Conservation (phyloP, 768 basidiomycete species). For the Calocybe cyanea region DNA sequence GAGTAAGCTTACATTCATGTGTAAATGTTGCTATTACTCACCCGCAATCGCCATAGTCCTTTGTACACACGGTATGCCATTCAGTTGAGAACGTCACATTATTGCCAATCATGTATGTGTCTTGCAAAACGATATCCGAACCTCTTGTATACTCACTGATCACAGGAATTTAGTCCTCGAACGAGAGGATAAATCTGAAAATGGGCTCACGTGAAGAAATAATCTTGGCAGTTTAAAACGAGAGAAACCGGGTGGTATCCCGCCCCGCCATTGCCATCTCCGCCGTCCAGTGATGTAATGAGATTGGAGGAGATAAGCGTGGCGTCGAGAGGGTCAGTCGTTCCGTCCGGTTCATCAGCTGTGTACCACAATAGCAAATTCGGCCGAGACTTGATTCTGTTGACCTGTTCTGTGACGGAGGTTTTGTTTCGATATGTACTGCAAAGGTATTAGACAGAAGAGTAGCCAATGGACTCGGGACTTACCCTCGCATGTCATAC, state of each 20-base stretch:
- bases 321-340: constrained; percentile 61
- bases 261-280: constrained; percentile 41
- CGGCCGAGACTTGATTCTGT: constrained; percentile 57
- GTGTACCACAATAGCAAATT: constrained; percentile 77
- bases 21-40: no score
- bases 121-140: constrained; percentile 69
- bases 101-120: constrained; percentile 55
- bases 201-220: constrained; percentile 44
- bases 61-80: constrained; percentile 62
- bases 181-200: neutral
- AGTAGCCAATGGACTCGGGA: constrained; percentile 4
- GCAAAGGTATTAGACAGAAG: constrained; percentile 8
- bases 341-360: constrained; percentile 69
- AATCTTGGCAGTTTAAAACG: constrained; percentile 65
- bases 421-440: constrained; percentile 64
- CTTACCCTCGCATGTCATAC: constrained; percentile 75
- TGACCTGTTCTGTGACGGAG: constrained; percentile 65
- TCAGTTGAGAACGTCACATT: constrained; percentile 60
- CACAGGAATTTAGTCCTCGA: neutral
- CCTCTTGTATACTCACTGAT: constrained; percentile 49
- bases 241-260: constrained; percentile 67
- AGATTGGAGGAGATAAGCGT: constrained; percentile 49
- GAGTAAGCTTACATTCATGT: neutral
- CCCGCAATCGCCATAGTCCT: constrained; percentile 70
- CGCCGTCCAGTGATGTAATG: constrained; percentile 55